Base-by-base conservation (phyloP, 306 rosid genomes). In the Vicia sativa region DNA sequence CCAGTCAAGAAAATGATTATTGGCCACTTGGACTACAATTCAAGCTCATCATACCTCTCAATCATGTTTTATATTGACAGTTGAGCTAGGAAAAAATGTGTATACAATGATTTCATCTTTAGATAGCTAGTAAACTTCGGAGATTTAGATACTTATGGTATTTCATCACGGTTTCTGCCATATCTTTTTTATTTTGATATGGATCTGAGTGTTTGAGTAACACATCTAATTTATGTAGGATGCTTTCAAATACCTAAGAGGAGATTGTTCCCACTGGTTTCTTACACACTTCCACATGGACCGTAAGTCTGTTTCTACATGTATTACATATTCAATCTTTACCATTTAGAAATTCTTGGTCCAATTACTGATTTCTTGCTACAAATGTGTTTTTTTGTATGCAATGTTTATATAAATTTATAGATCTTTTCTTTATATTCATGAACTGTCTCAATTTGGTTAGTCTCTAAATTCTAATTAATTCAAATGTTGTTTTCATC, bases 281-380 rank as follows among this genome's bases (percentile, higher is more conserved):
- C 55, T 49, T 11, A 49, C 55, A 49, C 55, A 49, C 26, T 49
- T 49, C 26, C 55, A 49, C 55, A 49, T 49, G 95, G 98, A 92
- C 77, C 98, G 98, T 92, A 89, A 89, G 96, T 79, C 78, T 68
- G 67, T 45, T 15, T 67, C 53, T 39, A 62, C 65, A 68, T 25
- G 48, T 73, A 42, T 62, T 23, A 41, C 46, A 43, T 59, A n/a
- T 59, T 57, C 42, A 16, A 42, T 54, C 26, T 62, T 62, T 56
- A 29, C 58, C 56, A 19, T 57, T 53, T 45, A 39, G 9, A 65
- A n/a, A 65, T 9, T 19, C 54, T 67, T 44, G 26, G 18, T 42
- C 21, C 65, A 70, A 43, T 43, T 25, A 21, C 60, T 23, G 42
- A 43, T 62, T 18, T 21, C 53, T 7, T 63, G 29, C 46, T 26